Evolutionary conservation across 495 filamentous ascomycete genomes (phyloP), one percentile per base, ranked within the genome.

Genomic region (Hypomontagnella monticulosa): DNA sequence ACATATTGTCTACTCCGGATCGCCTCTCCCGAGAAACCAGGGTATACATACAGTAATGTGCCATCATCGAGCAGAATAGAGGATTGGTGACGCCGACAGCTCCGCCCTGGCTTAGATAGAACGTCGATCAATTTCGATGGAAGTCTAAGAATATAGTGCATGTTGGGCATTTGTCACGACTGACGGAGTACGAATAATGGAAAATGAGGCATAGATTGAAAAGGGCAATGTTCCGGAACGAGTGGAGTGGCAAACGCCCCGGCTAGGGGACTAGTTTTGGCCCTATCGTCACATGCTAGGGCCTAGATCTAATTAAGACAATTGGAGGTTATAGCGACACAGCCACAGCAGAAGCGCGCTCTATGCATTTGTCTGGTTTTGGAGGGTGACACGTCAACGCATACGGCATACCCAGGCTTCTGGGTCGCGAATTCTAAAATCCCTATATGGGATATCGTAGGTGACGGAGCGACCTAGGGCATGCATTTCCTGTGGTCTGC

Each of bases 201-300:
- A 37, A 48, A 59, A 38, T 43, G 42, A 58, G 49, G 41, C 23
- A 59, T 57, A 62, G 18, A 52, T 63, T 43, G 23, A 68, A 68
- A 68, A 63, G 48, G 65, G 65, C 49, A 68, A 68, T 68, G 65
- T 68, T 68, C 65, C 65, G 65, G 65, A 68, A 68, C 57, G 47
- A 68, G 65, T 68, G 65, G 65, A 68, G 65, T 57, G 65, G 53
- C 58, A 23, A 57, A 37, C 38, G 50, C 23, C 43, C 30, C 32
- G 32, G 33, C 46, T 44, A 30, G 30, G 54, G 59, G 49, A 36
- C 52, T 18, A 47, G n/a, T 34, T 34, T 59, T 55, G 47, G 47
- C 54, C 43, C 53, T 48, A 36, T 67, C 46, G 48, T 63, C 53
- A 55, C 58, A 68, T 68, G 58, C 54, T 16, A 49, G 53, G 53